phyloP scores from a whole-genome alignment of 768 basidiomycete species.

The Termitomyces sp. region DNA sequence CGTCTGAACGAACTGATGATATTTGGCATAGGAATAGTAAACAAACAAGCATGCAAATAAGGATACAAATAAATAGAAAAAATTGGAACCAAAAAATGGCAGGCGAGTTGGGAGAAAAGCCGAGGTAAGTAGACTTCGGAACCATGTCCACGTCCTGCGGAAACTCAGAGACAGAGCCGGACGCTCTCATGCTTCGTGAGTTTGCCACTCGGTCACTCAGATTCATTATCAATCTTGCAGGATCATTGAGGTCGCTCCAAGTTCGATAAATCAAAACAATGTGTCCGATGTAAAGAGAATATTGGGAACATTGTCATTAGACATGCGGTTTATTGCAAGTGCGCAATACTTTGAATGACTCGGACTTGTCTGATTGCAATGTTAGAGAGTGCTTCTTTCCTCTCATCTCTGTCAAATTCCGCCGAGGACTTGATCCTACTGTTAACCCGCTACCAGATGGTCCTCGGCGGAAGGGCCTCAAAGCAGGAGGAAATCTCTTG shows the following conservation, averaged over 20 bases:
- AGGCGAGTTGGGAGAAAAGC: background rate
- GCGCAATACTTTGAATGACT: conserved; percentile 16
- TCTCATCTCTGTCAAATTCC: conserved; percentile 60
- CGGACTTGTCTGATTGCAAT: background rate
- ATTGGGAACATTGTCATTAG: conserved; percentile 68
- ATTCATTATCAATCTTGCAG: conserved; percentile 6
- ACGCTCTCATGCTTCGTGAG: conserved; percentile 69
- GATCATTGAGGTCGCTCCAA: conserved; percentile 51
- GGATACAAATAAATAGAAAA: too few relatives aligned
- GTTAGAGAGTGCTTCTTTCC: conserved; percentile 64
- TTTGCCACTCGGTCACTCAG: background rate
- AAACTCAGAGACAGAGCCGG: conserved; percentile 55
- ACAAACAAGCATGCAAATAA: too few relatives aligned
- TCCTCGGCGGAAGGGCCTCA: conserved; percentile 54
- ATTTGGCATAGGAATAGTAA: too few relatives aligned
- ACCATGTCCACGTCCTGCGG: conserved; percentile 48
- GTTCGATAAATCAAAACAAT: conserved; percentile 63
- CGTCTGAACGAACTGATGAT: too few relatives aligned
- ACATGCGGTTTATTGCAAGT: conserved; percentile 87
- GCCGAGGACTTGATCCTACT: conserved; percentile 58
- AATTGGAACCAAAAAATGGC: too few relatives aligned
- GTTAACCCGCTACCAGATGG: conserved; percentile 56
- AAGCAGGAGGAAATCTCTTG: conserved; percentile 65
- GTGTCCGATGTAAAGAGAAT: conserved; percentile 72
- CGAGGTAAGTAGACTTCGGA: too few relatives aligned